Evolutionary conservation across 805 yeast species (phyloP), one percentile per base, ranked within the genome.

Genomic region (Kazachstania viticola): DNA sequence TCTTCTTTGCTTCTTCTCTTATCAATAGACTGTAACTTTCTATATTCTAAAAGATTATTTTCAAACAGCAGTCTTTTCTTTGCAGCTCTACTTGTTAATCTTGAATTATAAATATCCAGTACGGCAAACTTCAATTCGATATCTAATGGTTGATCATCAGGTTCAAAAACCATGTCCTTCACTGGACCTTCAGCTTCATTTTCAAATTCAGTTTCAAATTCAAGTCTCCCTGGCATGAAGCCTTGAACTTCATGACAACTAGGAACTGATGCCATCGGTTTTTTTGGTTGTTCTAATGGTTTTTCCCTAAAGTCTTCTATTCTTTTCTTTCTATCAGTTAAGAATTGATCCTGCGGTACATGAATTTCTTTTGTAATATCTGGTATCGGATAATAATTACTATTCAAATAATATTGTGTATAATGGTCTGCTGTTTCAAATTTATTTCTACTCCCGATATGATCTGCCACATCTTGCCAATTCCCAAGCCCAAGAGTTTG

Each of bases 401-500:
- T 71, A 32, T 80, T 60, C 18, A 91, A 52, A 54, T 87, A 91
- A 7, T 76, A 67, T 9, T 71, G 64, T 40, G 67, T 65, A 60
- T 88, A 91, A 57, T 91, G 99, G 31, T 70, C 64, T 4, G 75
- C 84, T 14, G 85, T 95, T 54, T 93, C 98, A 38, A 85, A 95
- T 52, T 82, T 84, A 9, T 84, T 73, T 39, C 97, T 59, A 25
- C 87, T 83, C 9, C 97, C 97, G 34, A 93, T 82, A 50, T 83
- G 94, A 51, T 91, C 97, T 9, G 95, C 79, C n/a, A 93, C 73
- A 54, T 91, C 98, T 49, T 83, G 94, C 98, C 98, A 91, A 54
- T 87, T 85, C 2, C 99, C 99, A 34, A 91, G 55, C 0, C 99
- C 98, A 28, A 73, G 69, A 8, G 82, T 78, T 56, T 91, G 95